These are phyloP conservation scores for Aspergillus novofumigatus DNA, from an alignment of 2,329 filamentous ascomycete genomes.

Conservation along the genomic window DNA sequence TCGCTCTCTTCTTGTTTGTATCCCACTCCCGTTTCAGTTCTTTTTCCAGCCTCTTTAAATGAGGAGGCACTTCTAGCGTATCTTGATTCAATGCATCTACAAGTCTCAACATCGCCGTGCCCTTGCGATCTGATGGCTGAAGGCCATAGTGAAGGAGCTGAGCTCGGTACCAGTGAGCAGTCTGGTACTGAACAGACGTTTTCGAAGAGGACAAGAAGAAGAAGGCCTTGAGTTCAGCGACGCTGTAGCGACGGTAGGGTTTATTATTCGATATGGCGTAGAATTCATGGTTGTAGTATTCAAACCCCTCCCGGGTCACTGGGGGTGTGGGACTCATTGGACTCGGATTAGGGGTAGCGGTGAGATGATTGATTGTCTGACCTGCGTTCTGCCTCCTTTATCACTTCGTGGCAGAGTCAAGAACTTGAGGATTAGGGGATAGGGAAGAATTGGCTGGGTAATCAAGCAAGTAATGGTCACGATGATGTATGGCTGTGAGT, in stretches of 20 bases:
- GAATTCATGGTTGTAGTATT: slow-evolving; percentile 42
- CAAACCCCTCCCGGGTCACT: slow-evolving; percentile 38
- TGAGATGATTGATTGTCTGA: neutral
- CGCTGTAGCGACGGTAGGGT: slow-evolving; percentile 45
- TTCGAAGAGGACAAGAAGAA: slow-evolving; percentile 25
- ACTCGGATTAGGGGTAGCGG: neutral
- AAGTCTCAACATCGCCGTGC: slow-evolving; percentile 55
- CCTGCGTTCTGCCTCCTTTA: no score
- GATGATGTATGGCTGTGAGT: no score
- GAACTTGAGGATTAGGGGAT: no score
- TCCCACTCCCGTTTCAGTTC: slow-evolving; percentile 57
- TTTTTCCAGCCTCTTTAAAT: slow-evolving; percentile 49
- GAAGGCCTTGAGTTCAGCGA: slow-evolving; percentile 43
- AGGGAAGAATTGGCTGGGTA: no score
- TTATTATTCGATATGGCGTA: slow-evolving; percentile 44
- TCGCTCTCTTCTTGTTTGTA: slow-evolving; percentile 39
- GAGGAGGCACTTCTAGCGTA: slow-evolving; percentile 46
- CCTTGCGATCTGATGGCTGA: slow-evolving; percentile 53
- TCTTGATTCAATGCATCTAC: slow-evolving; percentile 53
- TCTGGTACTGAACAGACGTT: slow-evolving; percentile 43
- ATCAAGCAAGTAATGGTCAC: no score
- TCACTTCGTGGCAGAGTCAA: no score
- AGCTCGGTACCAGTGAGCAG: slow-evolving; percentile 60
- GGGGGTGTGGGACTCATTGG: slow-evolving; percentile 11
- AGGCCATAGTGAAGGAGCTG: slow-evolving; percentile 62